Conservation (phyloP, 768 basidiomycete species). For the Tricholoma sp. region DNA sequence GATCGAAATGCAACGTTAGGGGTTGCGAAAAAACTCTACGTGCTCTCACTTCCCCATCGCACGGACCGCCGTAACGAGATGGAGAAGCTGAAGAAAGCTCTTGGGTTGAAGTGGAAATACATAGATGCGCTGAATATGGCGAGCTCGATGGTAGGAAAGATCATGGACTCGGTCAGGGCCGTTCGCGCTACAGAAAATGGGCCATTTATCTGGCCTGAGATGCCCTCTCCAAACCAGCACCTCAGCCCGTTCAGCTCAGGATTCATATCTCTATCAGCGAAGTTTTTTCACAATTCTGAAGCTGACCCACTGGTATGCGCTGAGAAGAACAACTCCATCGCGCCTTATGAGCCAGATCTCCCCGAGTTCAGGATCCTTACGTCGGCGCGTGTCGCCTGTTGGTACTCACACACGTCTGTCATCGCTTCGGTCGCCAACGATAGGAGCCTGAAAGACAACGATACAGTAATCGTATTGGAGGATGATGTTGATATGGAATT, state of each 20-base stretch:
- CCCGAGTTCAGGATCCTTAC: slow-evolving; percentile 51
- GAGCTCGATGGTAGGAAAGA: slow-evolving; percentile 30
- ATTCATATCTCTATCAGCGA: slow-evolving; percentile 6
- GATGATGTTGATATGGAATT: slow-evolving; percentile 79
- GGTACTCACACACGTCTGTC: slow-evolving; percentile 39
- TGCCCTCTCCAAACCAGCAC: slow-evolving; percentile 15
- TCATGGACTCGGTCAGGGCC: slow-evolving; percentile 39
- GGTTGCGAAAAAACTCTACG: slow-evolving; percentile 40
- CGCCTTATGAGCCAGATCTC: slow-evolving; percentile 27
- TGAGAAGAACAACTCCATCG: slow-evolving; percentile 28
- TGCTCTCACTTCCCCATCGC: slow-evolving; percentile 56
- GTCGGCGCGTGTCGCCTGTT: slow-evolving; percentile 59
- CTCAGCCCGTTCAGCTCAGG: slow-evolving; percentile 22
- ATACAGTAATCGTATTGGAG: slow-evolving; percentile 57
- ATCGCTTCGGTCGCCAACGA: slow-evolving; percentile 39
- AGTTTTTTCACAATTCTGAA: background rate
- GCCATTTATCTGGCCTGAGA: slow-evolving; percentile 15
- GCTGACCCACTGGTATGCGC: slow-evolving; percentile 14
- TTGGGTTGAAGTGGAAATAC: slow-evolving; percentile 52
- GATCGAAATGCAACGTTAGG: slow-evolving; percentile 23
- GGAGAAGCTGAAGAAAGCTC: slow-evolving; percentile 43
- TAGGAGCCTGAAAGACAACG: slow-evolving; percentile 16
- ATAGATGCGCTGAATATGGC: slow-evolving; percentile 41
- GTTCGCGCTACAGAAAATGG: slow-evolving; percentile 19
- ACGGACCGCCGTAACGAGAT: slow-evolving; percentile 52